Evolutionary conservation across 805 yeast genomes (phyloP).

Genomic region (Spencermartinsiella europaea): DNA sequence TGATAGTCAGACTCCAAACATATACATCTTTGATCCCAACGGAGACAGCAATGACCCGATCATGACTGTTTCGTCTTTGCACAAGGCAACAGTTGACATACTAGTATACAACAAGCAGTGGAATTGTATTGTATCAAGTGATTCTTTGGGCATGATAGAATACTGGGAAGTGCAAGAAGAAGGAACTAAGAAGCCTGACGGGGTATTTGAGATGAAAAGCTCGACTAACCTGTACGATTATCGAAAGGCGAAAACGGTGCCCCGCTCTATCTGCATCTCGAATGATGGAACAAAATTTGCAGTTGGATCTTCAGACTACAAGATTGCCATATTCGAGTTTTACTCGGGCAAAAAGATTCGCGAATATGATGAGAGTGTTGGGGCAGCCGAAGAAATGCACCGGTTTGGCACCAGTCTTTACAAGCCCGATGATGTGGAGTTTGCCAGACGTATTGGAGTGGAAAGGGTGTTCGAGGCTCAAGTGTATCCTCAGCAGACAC

Average conservation of each 20-base stretch:
- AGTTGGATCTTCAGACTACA: conserved; percentile 28
- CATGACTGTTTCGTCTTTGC: conserved; percentile 18
- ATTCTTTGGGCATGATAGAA: conserved; percentile 33
- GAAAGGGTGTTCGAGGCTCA: conserved; percentile 24
- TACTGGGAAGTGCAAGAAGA: conserved; percentile 31
- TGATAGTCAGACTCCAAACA: conserved; percentile 16
- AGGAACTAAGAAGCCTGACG: conserved; percentile 19
- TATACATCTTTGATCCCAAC: conserved; percentile 24
- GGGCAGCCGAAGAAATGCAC: conserved; percentile 25
- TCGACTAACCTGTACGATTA: conserved; percentile 37
- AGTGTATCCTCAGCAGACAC: not conserved
- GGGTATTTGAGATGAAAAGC: conserved; percentile 35
- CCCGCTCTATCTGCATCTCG: conserved; percentile 25
- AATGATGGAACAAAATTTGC: conserved; percentile 30
- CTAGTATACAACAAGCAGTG: conserved; percentile 23
- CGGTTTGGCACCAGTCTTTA: conserved; percentile 22
- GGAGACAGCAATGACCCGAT: conserved; percentile 16
- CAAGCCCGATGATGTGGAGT: conserved; percentile 25
- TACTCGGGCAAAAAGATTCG: conserved; percentile 32
- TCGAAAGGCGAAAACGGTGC: conserved; percentile 31
- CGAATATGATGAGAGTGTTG: conserved; percentile 30
- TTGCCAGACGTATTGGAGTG: conserved; percentile 24
- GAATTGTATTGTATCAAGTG: conserved; percentile 30
- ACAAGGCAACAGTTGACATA: conserved; percentile 22
- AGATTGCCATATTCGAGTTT: conserved; percentile 32